Evolutionary conservation across 2,329 filamentous ascomycete genomes (phyloP).

Genomic region (Colletotrichum somersetense): DNA sequence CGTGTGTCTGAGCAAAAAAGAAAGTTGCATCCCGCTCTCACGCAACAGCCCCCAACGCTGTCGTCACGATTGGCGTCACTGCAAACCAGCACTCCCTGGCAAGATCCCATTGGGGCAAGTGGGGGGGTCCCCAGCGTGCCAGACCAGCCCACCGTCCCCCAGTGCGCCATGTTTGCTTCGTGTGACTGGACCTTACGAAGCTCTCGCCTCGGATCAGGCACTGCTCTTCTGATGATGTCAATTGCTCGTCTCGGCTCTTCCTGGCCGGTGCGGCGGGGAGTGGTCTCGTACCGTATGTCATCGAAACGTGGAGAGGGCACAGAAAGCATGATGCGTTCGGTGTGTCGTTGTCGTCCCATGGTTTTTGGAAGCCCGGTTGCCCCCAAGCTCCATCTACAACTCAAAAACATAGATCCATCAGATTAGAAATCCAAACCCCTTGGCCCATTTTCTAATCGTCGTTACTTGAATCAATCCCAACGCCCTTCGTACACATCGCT

Average conservation of each 20-base stretch:
- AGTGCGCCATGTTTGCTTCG: slow-evolving; percentile 1
- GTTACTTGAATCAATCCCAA: neutral
- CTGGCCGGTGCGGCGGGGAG: slow-evolving; percentile 13
- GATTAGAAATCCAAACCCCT: slow-evolving; percentile 29
- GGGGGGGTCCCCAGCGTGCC: slow-evolving; percentile 2
- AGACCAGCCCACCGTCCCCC: neutral
- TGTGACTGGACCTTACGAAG: slow-evolving; percentile 3
- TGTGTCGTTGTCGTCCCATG: slow-evolving; percentile 23
- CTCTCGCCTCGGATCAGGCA: neutral
- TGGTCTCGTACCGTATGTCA: slow-evolving; percentile 13
- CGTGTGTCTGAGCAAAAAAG: slow-evolving; percentile 6
- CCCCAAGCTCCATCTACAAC: slow-evolving; percentile 13
- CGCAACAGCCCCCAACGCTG: slow-evolving; percentile 29
- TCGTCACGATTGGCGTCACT: slow-evolving; percentile 26
- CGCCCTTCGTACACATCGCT: neutral
- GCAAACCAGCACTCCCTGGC: slow-evolving; percentile 18
- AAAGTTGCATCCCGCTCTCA: slow-evolving; percentile 11
- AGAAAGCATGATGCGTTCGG: neutral
- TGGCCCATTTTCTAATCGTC: neutral
- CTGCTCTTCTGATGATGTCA: slow-evolving; percentile 15
- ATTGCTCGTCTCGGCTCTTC: slow-evolving; percentile 13
- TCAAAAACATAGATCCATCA: neutral
- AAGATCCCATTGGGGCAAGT: slow-evolving; percentile 23
- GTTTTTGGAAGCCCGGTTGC: neutral
- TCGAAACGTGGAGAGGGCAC: slow-evolving; percentile 4